phyloP scores from a whole-genome alignment of 2,329 filamentous ascomycete genomes.

The Leptodontidium sp. region DNA sequence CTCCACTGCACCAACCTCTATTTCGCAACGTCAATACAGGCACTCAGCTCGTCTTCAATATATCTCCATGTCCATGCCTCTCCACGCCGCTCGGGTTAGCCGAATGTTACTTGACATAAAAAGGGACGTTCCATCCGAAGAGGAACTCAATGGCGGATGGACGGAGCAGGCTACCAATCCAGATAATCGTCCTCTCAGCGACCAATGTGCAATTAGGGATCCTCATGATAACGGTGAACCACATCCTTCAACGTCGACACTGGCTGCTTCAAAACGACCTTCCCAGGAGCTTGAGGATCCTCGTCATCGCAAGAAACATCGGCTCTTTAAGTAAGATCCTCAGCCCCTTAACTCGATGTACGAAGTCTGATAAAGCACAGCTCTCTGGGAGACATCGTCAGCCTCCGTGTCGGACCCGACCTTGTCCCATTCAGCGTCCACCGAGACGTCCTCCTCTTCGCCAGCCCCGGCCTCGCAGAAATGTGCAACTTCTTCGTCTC shows the following conservation, averaged over 20 bases:
- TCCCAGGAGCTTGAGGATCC: background rate
- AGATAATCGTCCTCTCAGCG: background rate
- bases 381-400: conserved; percentile 20
- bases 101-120: background rate
- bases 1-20: too few relatives aligned
- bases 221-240: background rate
- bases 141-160: conserved; percentile 9
- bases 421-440: conserved; percentile 14
- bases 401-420: conserved; percentile 24
- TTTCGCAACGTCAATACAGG: too few relatives aligned
- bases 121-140: background rate
- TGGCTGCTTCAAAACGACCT: background rate
- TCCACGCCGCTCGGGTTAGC: background rate
- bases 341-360: background rate
- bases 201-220: background rate
- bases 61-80: too few relatives aligned
- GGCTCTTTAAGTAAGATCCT: background rate
- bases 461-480: conserved; percentile 3
- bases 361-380: background rate
- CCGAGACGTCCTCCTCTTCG: conserved; percentile 26
- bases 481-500: conserved; percentile 25
- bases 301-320: conserved; percentile 4
- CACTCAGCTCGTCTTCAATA: too few relatives aligned
- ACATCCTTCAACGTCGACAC: background rate
- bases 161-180: background rate